Evolutionary conservation across 225 moss, liverwort and hornwort species (phyloP).

Genomic region (Takakia lepidozioides): DNA sequence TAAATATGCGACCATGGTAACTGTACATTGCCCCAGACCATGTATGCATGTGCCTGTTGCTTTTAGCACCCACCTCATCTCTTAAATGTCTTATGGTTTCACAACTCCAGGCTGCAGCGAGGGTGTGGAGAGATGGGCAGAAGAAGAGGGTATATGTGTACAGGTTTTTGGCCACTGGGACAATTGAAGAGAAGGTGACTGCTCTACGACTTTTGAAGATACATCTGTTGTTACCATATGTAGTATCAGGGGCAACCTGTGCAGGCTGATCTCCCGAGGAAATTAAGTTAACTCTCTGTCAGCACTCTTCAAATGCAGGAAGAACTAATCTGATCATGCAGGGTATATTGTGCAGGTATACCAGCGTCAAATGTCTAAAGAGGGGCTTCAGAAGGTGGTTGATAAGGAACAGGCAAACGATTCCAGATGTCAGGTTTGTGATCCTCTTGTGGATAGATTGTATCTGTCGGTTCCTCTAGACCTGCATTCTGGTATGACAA

Average conservation of each 20-base stretch:
- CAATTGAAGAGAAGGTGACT: constrained; percentile 99
- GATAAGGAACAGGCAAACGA: constrained; percentile 85
- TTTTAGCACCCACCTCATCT: not conserved
- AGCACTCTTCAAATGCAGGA: no score
- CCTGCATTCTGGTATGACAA: no score
- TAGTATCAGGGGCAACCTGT: no score
- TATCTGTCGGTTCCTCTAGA: no score
- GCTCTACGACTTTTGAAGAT: no score
- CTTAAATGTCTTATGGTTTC: not conserved
- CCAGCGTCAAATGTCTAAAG: constrained; percentile 96
- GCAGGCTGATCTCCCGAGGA: no score
- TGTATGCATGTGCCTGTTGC: no score
- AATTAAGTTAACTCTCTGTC: no score
- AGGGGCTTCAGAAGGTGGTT: constrained; percentile 95
- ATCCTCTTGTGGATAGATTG: no score
- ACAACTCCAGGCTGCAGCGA: constrained; percentile 69
- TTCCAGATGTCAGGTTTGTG: constrained; percentile 77
- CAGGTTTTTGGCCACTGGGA: constrained; percentile 89
- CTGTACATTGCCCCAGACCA: no score
- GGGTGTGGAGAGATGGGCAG: constrained; percentile 97
- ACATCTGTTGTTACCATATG: no score
- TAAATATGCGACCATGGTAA: no score
- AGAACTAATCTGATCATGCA: constrained; percentile 1
- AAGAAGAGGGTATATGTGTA: constrained; percentile 93
- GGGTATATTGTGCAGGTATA: constrained; percentile 58